A percentile compares a stretch with the other conserved stretches of the same genome.
phyloP scores from a whole-genome alignment of 1,139 yeast genomes.

The Lodderomyces orthopsilosis region DNA sequence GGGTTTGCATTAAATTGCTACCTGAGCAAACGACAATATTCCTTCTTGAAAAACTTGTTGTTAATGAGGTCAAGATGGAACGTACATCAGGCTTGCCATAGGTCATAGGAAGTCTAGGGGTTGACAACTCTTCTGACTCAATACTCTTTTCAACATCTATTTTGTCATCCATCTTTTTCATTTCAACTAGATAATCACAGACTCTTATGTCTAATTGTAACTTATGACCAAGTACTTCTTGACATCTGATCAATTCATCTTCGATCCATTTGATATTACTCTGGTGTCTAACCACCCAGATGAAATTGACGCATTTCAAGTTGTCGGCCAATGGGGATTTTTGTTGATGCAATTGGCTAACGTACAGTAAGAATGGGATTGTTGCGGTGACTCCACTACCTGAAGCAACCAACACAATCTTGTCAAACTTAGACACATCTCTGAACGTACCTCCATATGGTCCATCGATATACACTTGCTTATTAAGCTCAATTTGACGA shows the following conservation, averaged over 20 bases:
- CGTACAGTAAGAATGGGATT: constrained; percentile 42
- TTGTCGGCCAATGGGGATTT: constrained; percentile 14
- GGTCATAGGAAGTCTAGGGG: constrained; percentile 19
- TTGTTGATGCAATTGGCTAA: constrained; percentile 7
- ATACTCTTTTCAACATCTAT: constrained; percentile 10
- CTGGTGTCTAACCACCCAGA: constrained; percentile 46
- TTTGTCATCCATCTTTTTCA: constrained; percentile 10
- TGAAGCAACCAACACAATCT: constrained; percentile 40
- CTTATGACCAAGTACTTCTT: constrained; percentile 21
- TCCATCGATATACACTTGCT: constrained; percentile 52
- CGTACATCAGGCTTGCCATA: constrained; percentile 35
- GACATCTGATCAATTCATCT: constrained; percentile 35
- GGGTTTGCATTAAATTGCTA: constrained; percentile 40
- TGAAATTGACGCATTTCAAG: constrained; percentile 32
- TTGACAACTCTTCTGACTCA: neutral
- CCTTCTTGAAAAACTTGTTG: constrained; percentile 27
- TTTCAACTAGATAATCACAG: constrained; percentile 7
- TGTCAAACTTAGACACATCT: constrained; percentile 49
- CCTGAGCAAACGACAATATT: constrained; percentile 55
- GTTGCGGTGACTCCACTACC: constrained; percentile 61
- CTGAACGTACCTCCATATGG: constrained; percentile 63
- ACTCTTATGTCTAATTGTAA: constrained; percentile 30
- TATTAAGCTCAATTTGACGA: constrained; percentile 19
- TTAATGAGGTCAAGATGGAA: constrained; percentile 19
- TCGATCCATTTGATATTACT: constrained; percentile 46